Conservation (phyloP, 768 basidiomycete species). For the Panus rudis region DNA sequence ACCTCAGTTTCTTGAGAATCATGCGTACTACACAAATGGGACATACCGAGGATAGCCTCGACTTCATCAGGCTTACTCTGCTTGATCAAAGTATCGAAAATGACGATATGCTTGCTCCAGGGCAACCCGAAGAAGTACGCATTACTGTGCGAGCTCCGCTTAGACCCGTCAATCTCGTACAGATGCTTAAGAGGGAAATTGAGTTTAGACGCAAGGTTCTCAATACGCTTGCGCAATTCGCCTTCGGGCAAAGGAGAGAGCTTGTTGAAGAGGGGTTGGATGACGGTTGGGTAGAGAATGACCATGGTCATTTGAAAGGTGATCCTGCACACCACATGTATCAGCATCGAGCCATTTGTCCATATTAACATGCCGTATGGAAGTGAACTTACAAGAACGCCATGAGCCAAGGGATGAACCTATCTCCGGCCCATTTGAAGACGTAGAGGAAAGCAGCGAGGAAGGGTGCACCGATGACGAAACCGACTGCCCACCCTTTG, state of each 20-base stretch:
- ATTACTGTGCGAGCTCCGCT: conserved; percentile 91
- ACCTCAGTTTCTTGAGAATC: background rate
- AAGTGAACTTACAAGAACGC: conserved; percentile 64
- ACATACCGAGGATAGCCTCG: conserved; percentile 81
- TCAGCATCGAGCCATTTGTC: background rate
- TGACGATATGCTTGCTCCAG: conserved; percentile 93
- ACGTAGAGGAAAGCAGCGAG: conserved; percentile 81
- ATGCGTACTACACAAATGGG: background rate
- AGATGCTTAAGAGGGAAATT: conserved; percentile 91
- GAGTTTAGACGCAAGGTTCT: conserved; percentile 69
- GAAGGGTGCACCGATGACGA: conserved; percentile 77
- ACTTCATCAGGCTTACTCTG: conserved; percentile 88
- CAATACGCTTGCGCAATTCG: conserved; percentile 71
- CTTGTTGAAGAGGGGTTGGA: conserved; percentile 97
- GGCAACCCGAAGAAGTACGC: conserved; percentile 99
- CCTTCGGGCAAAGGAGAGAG: conserved; percentile 78
- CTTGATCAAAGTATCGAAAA: conserved; percentile 95
- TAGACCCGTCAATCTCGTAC: conserved; percentile 96
- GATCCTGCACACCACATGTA: conserved; percentile 43
- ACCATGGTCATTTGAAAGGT: conserved; percentile 81
- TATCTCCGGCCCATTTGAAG: conserved; percentile 89
- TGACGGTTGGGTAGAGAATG: conserved; percentile 74
- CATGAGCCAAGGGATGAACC: conserved; percentile 93
- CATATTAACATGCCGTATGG: background rate
- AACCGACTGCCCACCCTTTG: conserved; percentile 70